Conservation (phyloP, 208 protist species). For the Wallacemonas sp. region DNA sequence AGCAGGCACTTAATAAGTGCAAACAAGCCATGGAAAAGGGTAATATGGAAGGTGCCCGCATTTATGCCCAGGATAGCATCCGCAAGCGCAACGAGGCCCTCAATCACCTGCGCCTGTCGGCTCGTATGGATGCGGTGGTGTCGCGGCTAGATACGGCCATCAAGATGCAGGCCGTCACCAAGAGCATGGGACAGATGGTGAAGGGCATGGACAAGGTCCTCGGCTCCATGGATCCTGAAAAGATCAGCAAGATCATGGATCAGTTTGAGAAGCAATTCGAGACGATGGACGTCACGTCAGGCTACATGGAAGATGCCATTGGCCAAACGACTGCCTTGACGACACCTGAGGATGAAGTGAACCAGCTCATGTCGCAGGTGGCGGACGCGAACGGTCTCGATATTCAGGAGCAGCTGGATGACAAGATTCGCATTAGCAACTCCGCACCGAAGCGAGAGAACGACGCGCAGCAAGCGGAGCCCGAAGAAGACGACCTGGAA, state of each 20-base stretch:
- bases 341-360: constrained; percentile 93
- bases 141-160: constrained; percentile 94
- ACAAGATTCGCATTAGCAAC: constrained; percentile 54
- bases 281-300: constrained; percentile 93
- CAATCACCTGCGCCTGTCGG: constrained; percentile 96
- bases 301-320: constrained; percentile 95
- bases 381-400: constrained; percentile 95
- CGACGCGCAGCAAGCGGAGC: constrained; percentile 11
- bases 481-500: constrained; percentile 57
- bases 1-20: constrained; percentile 90
- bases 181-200: constrained; percentile 95
- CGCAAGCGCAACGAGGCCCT: constrained; percentile 96
- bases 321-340: constrained; percentile 84
- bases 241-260: constrained; percentile 94
- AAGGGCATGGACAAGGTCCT: constrained; percentile 95
- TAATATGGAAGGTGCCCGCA: constrained; percentile 97
- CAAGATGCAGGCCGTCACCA: constrained; percentile 93
- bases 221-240: constrained; percentile 91
- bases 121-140: constrained; percentile 96
- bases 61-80: constrained; percentile 98
- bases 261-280: constrained; percentile 98
- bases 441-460: constrained; percentile 20
- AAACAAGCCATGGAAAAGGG: constrained; percentile 96
- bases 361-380: constrained; percentile 92
- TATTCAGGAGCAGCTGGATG: constrained; percentile 68